Percentiles rank a stretch among this genome's conserved stretches.
phyloP scores from a whole-genome alignment of 1,139 yeast species.

The Lodderomyces elongisporus region DNA sequence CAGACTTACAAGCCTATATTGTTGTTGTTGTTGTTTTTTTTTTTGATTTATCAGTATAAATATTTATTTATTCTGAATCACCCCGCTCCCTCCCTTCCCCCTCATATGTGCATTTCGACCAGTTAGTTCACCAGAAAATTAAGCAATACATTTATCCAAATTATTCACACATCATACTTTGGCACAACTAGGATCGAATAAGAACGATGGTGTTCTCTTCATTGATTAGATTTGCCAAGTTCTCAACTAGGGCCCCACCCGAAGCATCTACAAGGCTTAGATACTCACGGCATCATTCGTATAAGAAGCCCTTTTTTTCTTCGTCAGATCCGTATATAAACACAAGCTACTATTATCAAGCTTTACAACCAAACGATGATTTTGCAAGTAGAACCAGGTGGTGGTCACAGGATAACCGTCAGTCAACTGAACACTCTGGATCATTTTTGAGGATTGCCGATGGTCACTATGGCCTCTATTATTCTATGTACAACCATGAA shows the following conservation, averaged over 20 bases:
- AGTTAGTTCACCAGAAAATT: too few species aligned
- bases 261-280: conserved; percentile 1
- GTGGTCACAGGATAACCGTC: conserved; percentile 31
- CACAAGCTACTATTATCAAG: conserved; percentile 13
- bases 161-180: too few species aligned
- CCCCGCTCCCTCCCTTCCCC: too few species aligned
- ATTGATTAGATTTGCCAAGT: conserved; percentile 12
- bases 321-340: conserved; percentile 34
- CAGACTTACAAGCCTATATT: too few species aligned
- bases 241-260: conserved; percentile 4
- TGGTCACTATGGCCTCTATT: conserved; percentile 46
- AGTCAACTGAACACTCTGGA: conserved; percentile 22
- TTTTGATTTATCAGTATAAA: too few species aligned
- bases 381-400: conserved; percentile 6
- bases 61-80: too few species aligned
- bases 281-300: too few species aligned
- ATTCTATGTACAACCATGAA: conserved; percentile 39
- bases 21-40: too few species aligned
- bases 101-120: too few species aligned
- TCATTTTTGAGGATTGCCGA: conserved; percentile 29
- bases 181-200: conserved; percentile 9
- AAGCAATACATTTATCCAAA: too few species aligned
- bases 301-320: conserved; percentile 34
- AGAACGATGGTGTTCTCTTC: conserved; percentile 12
- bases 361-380: conserved; percentile 17